These are phyloP conservation scores for Diaporthe batatas DNA, from an alignment of 2,329 filamentous ascomycete genomes.

Conservation along the genomic window DNA sequence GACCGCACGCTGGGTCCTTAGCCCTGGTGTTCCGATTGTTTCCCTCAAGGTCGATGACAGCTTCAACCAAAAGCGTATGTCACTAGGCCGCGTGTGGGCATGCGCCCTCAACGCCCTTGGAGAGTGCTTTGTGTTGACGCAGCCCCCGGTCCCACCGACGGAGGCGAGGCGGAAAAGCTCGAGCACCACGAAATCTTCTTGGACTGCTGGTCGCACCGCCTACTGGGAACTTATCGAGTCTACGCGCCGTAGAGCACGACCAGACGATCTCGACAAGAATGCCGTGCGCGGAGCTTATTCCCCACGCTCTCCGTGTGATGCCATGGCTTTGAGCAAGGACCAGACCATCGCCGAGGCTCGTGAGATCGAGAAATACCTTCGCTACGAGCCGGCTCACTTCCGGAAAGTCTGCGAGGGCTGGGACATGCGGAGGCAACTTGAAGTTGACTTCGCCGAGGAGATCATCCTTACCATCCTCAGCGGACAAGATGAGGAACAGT, in stretches of 20 bases:
- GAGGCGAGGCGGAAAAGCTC: slow-evolving; percentile 62
- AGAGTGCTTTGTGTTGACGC: slow-evolving; percentile 87
- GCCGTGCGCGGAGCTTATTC: slow-evolving; percentile 81
- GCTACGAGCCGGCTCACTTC: slow-evolving; percentile 82
- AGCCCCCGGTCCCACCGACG: slow-evolving; percentile 71
- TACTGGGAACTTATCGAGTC: slow-evolving; percentile 86
- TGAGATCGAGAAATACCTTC: slow-evolving; percentile 84
- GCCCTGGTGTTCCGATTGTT: slow-evolving; percentile 93
- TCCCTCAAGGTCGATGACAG: slow-evolving; percentile 86
- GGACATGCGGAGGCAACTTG: slow-evolving; percentile 89
- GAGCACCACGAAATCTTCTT: slow-evolving; percentile 76
- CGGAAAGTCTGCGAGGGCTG: slow-evolving; percentile 83
- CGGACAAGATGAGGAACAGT: slow-evolving; percentile 72
- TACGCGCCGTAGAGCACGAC: slow-evolving; percentile 78
- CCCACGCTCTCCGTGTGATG: slow-evolving; percentile 81
- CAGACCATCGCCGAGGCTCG: slow-evolving; percentile 82
- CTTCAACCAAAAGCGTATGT: slow-evolving; percentile 78
- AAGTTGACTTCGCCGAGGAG: slow-evolving; percentile 92
- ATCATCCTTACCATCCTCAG: slow-evolving; percentile 80
- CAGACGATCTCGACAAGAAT: slow-evolving; percentile 79
- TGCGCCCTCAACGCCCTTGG: slow-evolving; percentile 93
- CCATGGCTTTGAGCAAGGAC: slow-evolving; percentile 77
- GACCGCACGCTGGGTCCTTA: slow-evolving; percentile 89
- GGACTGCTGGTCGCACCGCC: slow-evolving; percentile 82
- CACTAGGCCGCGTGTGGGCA: slow-evolving; percentile 84